Evolutionary conservation across 108 stramenopile genomes (phyloP), one percentile per base, ranked within the genome.

Genomic region (Cyclotella sp.): DNA sequence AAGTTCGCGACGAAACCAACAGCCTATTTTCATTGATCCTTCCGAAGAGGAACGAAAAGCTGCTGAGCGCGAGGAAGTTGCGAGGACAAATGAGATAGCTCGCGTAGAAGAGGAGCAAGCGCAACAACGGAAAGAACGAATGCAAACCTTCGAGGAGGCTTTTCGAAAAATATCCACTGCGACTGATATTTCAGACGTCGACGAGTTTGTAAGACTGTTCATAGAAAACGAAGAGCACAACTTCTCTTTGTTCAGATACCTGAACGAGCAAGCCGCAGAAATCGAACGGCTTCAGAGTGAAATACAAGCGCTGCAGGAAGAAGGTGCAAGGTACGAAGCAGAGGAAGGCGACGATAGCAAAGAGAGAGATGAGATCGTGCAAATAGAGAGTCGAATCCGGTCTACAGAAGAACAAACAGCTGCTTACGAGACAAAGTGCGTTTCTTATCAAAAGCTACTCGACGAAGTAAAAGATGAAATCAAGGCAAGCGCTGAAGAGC

Each of bases 81-180:
- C 62, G 2, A 62, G 75, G 43, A 79, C 74, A 12, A 70, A 64
- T 27, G 75, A 80, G 53, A 63, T 76, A 43, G 79, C 79, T 22
- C 62, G 72, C 13, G 74, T 62, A 16, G 75, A 80, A 54, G 68
- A 80, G 45, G 84, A 82, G 52, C 42, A 68, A 28, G 79, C 79
- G 10, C 77, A 77, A 19, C 70, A 79, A 45, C 64, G 79, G 49
- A 68, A 66, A 70, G 90, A 91, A 46, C 85, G 84, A 39, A 73
- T 88, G 30, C 84, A 93, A 72, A 87, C 87, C 77, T 95, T 91
- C 63, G 93, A 95, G 67, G 93, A 92, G 68, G 90, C 93, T 10
- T 94, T 96, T 73, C 84, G 75, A 39, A 78, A 88, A 59, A 96
- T 96, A 69, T 85, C 79, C 5, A 85, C 68, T 7, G 89, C 89